Evolutionary conservation across 345 rosid species (phyloP), one percentile per base, ranked within the genome.

Genomic region (Passiflora organensis): DNA sequence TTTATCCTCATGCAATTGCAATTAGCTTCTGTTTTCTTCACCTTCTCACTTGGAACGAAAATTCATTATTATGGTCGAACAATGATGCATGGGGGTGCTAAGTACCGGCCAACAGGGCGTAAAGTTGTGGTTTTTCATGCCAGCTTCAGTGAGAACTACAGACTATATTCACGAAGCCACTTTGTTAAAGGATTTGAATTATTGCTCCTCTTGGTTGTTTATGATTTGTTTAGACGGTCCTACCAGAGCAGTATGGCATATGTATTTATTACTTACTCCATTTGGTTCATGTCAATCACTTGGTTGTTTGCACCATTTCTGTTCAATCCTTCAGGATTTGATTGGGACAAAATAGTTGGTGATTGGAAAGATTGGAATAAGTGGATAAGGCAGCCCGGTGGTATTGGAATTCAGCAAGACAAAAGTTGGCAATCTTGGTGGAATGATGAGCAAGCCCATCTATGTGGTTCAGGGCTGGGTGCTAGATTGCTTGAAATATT

Each of bases 381-480:
- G 82, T 91, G 98, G 98, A 91, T 88, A 62, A 84, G 80, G 70
- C 84, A 75, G 68, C 90, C 84, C 81, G 98, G 96, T 21, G 98
- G 98, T 11, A 88, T 91, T 23, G 98, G 98, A 48, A 87, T 88
- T 66, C 93, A 82, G 53, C 88, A 85, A 48, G 95, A 91, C 51
- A 91, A 86, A 73, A 91, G 98, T 73, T 91, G 98, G 98, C 82
- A 91, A 58, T 88, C 98, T 15, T 91, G 98, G 98, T 91, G 98
- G 98, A 71, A 67, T 23, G 95, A 88, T 17, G 96, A 88, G 64
- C 98, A 91, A 73, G 78, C 80, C 23, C 98, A 86, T 72, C 82
- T 91, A 42, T 80, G 71, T 53, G 83, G 70, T 50, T 85, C 91
- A 8, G 90, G 96, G 41, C 65, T 82, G 16, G 85, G 81, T 14